Conservation (phyloP, 108 stramenopile species). For the Nannochloropsis gaditana region DNA sequence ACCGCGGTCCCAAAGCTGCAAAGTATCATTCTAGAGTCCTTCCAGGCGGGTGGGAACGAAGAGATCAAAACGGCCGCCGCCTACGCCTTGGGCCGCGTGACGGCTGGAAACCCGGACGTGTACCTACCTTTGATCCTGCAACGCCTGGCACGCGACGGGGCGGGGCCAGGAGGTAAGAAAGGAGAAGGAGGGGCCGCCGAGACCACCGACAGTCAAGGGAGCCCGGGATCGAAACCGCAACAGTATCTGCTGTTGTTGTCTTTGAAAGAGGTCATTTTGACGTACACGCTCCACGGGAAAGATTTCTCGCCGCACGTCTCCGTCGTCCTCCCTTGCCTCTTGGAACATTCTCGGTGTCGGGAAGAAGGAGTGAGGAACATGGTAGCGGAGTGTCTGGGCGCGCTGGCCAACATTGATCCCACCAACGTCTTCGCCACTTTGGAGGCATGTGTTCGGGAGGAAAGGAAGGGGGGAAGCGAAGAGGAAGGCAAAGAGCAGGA, state of each 20-base stretch:
- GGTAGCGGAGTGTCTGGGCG: conserved; percentile 93
- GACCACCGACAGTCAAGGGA: background rate
- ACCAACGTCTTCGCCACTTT: conserved; percentile 32
- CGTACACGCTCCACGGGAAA: conserved; percentile 57
- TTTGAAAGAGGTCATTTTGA: conserved; percentile 84
- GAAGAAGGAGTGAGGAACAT: conserved; percentile 89
- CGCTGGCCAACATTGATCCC: conserved; percentile 60
- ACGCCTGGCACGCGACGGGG: background rate
- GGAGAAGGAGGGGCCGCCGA: background rate
- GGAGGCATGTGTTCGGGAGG: conserved; percentile 24
- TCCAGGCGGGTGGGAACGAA: conserved; percentile 67
- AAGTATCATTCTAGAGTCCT: conserved; percentile 63
- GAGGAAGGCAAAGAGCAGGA: conserved; percentile 49
- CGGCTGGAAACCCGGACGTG: conserved; percentile 67
- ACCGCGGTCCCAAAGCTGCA: background rate
- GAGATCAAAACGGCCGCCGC: conserved; percentile 89
- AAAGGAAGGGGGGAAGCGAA: conserved; percentile 28
- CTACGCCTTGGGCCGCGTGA: conserved; percentile 76
- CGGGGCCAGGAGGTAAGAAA: background rate
- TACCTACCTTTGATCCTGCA: conserved; percentile 24
- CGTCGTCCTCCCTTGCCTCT: conserved; percentile 70
- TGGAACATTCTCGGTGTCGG: conserved; percentile 62
- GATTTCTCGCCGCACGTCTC: conserved; percentile 44
- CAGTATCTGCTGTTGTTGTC: conserved; percentile 86
- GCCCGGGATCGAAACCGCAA: conserved; percentile 52